Conservation (phyloP, 2,329 filamentous ascomycete species). For the Scedosporium aurantiacum region DNA sequence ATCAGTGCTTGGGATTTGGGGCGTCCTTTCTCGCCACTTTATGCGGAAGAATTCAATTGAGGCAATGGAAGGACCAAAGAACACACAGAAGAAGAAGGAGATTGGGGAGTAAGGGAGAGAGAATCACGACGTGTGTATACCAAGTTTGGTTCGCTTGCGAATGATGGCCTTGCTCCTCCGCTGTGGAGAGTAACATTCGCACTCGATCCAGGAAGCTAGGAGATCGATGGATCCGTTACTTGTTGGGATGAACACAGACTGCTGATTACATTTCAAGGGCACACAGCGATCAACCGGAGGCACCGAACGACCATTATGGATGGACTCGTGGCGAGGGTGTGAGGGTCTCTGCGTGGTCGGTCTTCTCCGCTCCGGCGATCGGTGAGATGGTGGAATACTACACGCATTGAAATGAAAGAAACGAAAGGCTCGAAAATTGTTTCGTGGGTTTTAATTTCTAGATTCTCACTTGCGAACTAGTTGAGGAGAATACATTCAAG, state of each 20-base stretch:
- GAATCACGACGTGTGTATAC: not conserved
- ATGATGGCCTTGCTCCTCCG: not conserved
- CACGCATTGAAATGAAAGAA: not conserved
- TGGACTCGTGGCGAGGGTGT: not conserved
- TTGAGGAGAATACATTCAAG: too few species aligned
- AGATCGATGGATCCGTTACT: not conserved
- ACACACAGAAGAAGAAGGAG: not conserved
- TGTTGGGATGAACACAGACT: not conserved
- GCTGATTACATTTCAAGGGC: not conserved
- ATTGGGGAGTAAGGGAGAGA: not conserved
- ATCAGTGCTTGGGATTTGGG: not conserved
- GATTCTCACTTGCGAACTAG: too few species aligned
- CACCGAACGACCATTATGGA: not conserved
- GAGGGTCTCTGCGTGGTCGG: not conserved
- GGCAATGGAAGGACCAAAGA: not conserved
- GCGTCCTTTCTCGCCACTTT: not conserved
- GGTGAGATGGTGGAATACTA: not conserved
- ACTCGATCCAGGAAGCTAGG: not conserved
- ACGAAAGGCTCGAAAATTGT: not conserved
- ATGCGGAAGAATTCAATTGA: not conserved
- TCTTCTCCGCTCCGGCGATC: not conserved
- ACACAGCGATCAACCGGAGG: not conserved
- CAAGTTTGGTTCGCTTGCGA: not conserved
- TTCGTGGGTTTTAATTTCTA: too few species aligned
- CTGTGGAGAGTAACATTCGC: not conserved